Percentiles rank a stretch among this genome's conserved stretches.
Conservation (phyloP, 2,329 filamentous ascomycete genomes). For the Aspergillus sergii region DNA sequence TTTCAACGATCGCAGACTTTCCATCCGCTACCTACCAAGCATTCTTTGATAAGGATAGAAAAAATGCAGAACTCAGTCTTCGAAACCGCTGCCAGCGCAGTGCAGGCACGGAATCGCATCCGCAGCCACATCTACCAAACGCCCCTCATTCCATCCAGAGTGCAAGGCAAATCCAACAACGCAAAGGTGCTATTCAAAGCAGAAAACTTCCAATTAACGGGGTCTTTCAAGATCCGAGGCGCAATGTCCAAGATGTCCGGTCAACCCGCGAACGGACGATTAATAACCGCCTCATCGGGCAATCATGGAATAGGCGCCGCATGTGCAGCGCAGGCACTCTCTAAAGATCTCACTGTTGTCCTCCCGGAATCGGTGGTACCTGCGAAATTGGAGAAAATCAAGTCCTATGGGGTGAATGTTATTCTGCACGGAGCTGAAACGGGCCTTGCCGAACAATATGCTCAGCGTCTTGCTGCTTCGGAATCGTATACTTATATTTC, state of each 20-base stretch:
- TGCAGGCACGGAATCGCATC: conserved; percentile 6
- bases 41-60: background rate
- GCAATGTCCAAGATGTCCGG: conserved; percentile 4
- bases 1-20: background rate
- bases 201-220: conserved; percentile 6
- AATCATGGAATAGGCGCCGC: background rate
- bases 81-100: background rate
- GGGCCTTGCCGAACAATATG: background rate
- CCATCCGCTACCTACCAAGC: background rate
- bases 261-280: background rate
- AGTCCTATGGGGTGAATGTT: background rate
- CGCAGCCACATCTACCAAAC: conserved; percentile 8
- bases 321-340: background rate
- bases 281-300: background rate
- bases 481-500: background rate
- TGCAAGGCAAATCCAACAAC: background rate
- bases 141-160: background rate
- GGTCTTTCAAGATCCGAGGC: conserved; percentile 6
- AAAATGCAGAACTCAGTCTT: background rate
- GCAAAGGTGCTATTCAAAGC: conserved; percentile 2
- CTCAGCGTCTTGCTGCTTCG: background rate
- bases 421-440: background rate
- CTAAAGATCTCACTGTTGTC: background rate
- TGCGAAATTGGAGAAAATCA: background rate
- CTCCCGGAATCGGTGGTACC: background rate